Percentiles rank a stretch among this genome's conserved stretches.
phyloP scores from a whole-genome alignment of 306 rosid genomes.

The Quercus gilva region DNA sequence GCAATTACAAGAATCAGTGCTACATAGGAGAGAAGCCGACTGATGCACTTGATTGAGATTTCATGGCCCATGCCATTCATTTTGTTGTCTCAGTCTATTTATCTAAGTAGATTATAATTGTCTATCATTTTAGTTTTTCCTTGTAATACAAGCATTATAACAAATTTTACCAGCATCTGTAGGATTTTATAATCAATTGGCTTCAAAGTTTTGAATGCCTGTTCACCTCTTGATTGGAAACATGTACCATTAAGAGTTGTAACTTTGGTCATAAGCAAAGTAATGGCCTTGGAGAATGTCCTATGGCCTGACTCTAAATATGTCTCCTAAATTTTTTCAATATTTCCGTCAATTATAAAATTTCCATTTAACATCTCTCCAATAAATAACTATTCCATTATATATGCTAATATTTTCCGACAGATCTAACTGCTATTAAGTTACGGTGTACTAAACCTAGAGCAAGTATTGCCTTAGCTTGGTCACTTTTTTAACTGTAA shows the following conservation, averaged over 20 bases:
- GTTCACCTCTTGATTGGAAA: not conserved
- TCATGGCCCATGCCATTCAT: not conserved
- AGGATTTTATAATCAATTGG: not conserved
- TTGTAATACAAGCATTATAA: not conserved
- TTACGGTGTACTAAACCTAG: not conserved
- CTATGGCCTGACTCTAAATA: not conserved
- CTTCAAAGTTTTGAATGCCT: not conserved
- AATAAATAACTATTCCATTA: not conserved
- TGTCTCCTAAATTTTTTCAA: not conserved
- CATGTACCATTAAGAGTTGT: not conserved
- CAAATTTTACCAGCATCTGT: not conserved
- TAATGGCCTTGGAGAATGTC: not conserved
- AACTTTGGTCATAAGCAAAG: not conserved
- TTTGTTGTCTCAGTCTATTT: not conserved
- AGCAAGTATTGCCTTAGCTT: not conserved
- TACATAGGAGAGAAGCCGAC: conserved; percentile 19
- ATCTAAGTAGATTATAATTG: not conserved
- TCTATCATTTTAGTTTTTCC: not conserved
- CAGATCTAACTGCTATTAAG: not conserved
- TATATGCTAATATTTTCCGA: not conserved
- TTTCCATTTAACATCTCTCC: not conserved
- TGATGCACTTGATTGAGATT: conserved; percentile 32
- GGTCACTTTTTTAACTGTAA: not conserved
- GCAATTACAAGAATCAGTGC: conserved; percentile 27
- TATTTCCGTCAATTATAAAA: not conserved